These are phyloP conservation scores for Rhodamnia rubescens DNA, from an alignment of 345 rosid genomes.

Conservation along the genomic window DNA sequence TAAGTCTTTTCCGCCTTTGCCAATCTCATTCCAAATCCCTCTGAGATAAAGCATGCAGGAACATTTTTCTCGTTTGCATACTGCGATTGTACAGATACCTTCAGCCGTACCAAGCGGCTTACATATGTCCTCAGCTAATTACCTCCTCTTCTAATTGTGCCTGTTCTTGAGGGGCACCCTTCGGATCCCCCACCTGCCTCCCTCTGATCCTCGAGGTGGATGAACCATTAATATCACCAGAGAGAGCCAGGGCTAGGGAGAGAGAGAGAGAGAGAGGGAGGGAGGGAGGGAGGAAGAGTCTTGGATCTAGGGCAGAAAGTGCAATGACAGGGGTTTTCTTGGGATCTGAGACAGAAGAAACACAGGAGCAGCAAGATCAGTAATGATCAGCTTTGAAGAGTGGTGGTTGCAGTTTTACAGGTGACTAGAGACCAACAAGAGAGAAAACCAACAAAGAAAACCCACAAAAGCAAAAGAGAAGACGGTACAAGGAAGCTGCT, in stretches of 20 bases:
- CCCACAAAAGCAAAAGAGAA: not conserved
- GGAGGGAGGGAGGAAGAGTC: not conserved
- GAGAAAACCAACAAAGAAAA: not conserved
- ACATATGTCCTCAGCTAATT: not conserved
- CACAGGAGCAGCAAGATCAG: not conserved
- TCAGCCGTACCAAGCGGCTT: not conserved
- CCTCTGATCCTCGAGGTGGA: not conserved
- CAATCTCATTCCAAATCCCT: not conserved
- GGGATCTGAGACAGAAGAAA: constrained; percentile 25
- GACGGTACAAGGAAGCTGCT: not conserved
- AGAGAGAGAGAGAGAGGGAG: not conserved
- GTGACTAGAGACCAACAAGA: not conserved
- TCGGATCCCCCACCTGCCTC: not conserved
- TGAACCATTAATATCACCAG: not conserved
- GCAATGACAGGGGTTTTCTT: constrained; percentile 25
- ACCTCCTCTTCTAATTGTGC: not conserved
- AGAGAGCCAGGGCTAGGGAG: not conserved
- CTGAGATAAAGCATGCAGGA: not conserved
- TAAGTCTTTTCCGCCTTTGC: not conserved
- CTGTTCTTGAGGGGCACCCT: not conserved
- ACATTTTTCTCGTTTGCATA: not conserved
- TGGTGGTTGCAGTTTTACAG: not conserved
- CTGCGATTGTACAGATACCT: not conserved
- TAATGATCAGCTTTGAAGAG: not conserved
- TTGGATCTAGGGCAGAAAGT: constrained; percentile 21